Evolutionary conservation across 164 flowering plant species (phyloP).

Genomic region (Vitis rupestris): DNA sequence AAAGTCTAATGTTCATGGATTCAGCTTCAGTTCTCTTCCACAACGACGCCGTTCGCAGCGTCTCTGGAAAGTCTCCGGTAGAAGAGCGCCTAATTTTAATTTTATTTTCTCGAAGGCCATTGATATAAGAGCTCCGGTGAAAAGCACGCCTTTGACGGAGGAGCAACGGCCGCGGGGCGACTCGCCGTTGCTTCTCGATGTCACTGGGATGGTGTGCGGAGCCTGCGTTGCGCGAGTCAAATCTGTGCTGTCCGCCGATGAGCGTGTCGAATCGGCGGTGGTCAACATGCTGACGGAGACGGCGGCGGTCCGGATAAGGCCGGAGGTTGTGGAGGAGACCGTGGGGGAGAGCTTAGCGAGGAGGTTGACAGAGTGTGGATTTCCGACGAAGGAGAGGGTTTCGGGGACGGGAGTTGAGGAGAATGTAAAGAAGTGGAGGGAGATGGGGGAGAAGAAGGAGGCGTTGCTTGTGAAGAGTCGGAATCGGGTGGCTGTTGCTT

Average conservation of each 20-base stretch:
- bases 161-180: constrained; percentile 8
- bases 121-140: constrained; percentile 17
- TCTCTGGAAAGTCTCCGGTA: constrained; percentile 1
- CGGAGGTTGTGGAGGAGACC: constrained; percentile 27
- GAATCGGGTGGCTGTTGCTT: constrained; percentile 76
- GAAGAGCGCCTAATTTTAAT: neutral
- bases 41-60: constrained; percentile 7
- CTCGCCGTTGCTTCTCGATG: constrained; percentile 68
- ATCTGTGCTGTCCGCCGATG: constrained; percentile 63
- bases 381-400: constrained; percentile 61
- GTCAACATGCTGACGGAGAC: constrained; percentile 90
- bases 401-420: constrained; percentile 70
- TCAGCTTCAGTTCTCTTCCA: constrained; percentile 8
- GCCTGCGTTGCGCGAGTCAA: constrained; percentile 88
- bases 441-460: constrained; percentile 74
- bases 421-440: constrained; percentile 88
- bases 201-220: constrained; percentile 98
- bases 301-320: constrained; percentile 64
- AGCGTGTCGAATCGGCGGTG: constrained; percentile 78
- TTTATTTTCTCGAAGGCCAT: constrained; percentile 30
- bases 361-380: constrained; percentile 80
- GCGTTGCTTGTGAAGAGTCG: constrained; percentile 56
- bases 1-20: neutral
- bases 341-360: constrained; percentile 59
- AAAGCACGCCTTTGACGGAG: constrained; percentile 3